phyloP scores from a whole-genome alignment of 2,329 filamentous ascomycete species.

The Penicillium aurantiogriseum region DNA sequence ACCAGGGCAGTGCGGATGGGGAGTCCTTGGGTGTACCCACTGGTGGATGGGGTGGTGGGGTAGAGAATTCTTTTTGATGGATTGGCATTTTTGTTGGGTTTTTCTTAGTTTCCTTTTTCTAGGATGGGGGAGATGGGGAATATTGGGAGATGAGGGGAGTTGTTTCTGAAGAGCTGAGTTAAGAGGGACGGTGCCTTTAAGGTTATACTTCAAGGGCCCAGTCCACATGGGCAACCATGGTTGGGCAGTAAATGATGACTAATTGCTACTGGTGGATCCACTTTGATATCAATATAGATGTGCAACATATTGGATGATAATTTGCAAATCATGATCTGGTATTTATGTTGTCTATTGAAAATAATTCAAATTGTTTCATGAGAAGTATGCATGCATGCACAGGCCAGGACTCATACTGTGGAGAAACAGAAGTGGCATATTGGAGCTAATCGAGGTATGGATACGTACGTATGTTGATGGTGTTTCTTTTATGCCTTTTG shows the following conservation, averaged over 20 bases:
- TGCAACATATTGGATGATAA: not conserved
- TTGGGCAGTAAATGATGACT: not conserved
- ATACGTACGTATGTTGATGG: not conserved
- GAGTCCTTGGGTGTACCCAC: conserved; percentile 17
- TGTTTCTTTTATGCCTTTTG: no score
- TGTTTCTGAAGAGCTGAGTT: not conserved
- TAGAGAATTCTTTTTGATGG: conserved; percentile 26
- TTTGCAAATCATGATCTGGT: not conserved
- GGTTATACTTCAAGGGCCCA: not conserved
- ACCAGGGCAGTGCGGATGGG: conserved; percentile 18
- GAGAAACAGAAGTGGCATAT: not conserved
- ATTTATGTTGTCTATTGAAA: not conserved
- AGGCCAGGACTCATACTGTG: rapidly evolving
- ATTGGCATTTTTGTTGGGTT: conserved; percentile 14
- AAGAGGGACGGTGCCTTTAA: not conserved
- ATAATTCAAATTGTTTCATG: rapidly evolving
- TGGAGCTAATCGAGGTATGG: not conserved
- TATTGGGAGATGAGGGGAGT: not conserved
- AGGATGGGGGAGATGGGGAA: not conserved
- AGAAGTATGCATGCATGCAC: not conserved
- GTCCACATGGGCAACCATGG: not conserved
- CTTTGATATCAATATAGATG: not conserved
- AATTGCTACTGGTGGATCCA: not conserved
- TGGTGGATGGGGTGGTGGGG: conserved; percentile 19
- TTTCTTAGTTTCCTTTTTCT: not conserved